Evolutionary conservation across 2,329 filamentous ascomycete genomes (phyloP), one percentile per base, ranked within the genome.

Genomic region (Cercospora beticola): DNA sequence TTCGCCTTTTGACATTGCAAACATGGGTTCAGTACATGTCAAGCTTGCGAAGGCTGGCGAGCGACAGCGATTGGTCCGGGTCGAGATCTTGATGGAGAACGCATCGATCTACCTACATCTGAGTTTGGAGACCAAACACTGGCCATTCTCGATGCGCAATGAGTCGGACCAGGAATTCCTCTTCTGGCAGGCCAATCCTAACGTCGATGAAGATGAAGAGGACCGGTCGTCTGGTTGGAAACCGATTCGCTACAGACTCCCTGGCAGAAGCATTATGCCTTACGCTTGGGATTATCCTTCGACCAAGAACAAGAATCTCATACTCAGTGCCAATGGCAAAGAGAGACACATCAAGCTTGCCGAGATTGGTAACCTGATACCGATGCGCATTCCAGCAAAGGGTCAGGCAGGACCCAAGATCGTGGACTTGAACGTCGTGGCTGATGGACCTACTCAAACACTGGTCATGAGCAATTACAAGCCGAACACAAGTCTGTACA

Each of bases 251-350:
- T 99, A 99, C 81, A 90, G 94, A 33, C 84, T 99, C 31, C 96
- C 96, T 2, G 90, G 94, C 12, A 87, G 95, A 69, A 98, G 94
- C 80, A 97, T 99, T 80, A 99, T 99, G 95, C 95, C 96, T 0
- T 99, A 99, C 76, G 94, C 95, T 1, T 99, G 95, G 95, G 96
- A 99, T 78, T 99, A 97, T 81, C 96, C 95, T 0, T 94, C 95
- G 1, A 94, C 93, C n/a, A 97, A 97, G 82, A 91, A 92, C 81
- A 97, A 95, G 76, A 95, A 97, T 78, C 87, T 99, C 46, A 89
- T 98, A 61, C 88, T 99, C 77, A 89, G 85, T 64, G 90, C 90
- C 7, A 89, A 90, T 75, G 89, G 89, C 70, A 92, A 90, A 76
- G 93, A 97, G 78, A 87, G 95, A 31, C 93, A 97, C 76, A 91